Conservation (phyloP, 2,329 filamentous ascomycete genomes). For the Talaromyces sp. region DNA sequence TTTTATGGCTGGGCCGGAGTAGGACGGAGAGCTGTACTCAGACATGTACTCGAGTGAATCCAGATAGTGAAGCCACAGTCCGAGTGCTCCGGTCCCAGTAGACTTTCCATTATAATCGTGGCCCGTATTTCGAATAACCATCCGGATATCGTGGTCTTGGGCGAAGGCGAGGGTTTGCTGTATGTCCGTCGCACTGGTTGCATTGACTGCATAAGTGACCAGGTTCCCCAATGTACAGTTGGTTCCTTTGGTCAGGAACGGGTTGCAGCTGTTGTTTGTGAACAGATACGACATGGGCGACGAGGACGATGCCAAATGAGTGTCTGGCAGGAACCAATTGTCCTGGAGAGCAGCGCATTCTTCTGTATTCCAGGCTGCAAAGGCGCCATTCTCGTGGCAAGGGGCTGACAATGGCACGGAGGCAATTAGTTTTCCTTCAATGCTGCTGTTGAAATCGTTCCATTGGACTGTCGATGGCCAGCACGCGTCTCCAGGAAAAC, state of each 20-base stretch:
- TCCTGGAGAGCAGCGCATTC: not conserved
- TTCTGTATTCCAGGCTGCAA: not conserved
- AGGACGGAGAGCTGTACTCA: conserved; percentile 15
- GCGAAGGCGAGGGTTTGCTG: conserved; percentile 5
- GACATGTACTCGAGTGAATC: conserved; percentile 39
- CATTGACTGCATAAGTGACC: conserved; percentile 32
- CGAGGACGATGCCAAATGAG: conserved; percentile 19
- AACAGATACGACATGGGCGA: conserved; percentile 31
- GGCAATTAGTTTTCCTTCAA: conserved; percentile 32
- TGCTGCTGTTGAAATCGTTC: conserved; percentile 32
- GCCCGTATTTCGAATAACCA: conserved; percentile 10
- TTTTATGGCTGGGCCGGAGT: conserved; percentile 2
- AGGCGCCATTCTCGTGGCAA: conserved; percentile 21
- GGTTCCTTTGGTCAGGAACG: conserved; percentile 20
- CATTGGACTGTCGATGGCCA: conserved; percentile 36
- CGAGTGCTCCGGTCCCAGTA: conserved; percentile 43
- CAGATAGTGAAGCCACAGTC: conserved; percentile 48
- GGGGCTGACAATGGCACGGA: conserved; percentile 28
- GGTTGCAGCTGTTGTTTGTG: conserved; percentile 29
- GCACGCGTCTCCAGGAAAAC: conserved; percentile 26
- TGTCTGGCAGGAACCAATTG: not conserved
- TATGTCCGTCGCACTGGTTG: conserved; percentile 13
- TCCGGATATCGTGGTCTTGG: conserved; percentile 10
- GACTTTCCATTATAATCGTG: conserved; percentile 39
- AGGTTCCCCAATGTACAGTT: conserved; percentile 28